These are phyloP conservation scores for Roridomyces roridus DNA, from an alignment of 768 basidiomycete species.

Conservation along the genomic window DNA sequence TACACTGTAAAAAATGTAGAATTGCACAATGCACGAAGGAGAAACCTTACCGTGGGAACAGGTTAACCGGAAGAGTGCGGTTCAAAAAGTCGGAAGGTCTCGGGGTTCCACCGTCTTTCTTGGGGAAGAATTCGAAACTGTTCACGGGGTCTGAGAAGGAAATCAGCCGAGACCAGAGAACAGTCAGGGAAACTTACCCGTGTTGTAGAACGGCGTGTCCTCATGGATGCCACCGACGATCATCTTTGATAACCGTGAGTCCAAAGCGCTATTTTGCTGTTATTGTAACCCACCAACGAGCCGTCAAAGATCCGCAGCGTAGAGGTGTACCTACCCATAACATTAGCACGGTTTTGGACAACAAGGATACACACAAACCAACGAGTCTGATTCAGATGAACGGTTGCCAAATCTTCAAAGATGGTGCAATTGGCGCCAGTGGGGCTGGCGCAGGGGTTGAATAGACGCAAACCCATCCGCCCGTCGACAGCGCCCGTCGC, in stretches of 20 bases:
- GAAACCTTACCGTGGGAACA: constrained; percentile 47
- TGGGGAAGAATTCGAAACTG: constrained; percentile 38
- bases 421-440: constrained; percentile 32
- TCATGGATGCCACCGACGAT: constrained; percentile 36
- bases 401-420: constrained; percentile 31
- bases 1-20: neutral
- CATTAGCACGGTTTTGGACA: no score
- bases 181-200: neutral
- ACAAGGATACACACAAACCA: constrained; percentile 31
- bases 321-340: neutral
- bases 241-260: constrained; percentile 27
- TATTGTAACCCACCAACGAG: constrained; percentile 27
- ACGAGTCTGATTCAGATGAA: constrained; percentile 30
- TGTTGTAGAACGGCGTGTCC: constrained; percentile 33
- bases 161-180: no score
- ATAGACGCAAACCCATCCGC: constrained; percentile 32
- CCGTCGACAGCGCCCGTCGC: constrained; percentile 1
- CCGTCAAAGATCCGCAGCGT: constrained; percentile 35
- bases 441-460: constrained; percentile 33
- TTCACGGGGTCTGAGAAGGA: constrained; percentile 36
- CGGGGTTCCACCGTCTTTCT: constrained; percentile 34
- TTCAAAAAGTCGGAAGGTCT: constrained; percentile 43
- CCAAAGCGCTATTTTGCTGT: constrained; percentile 7
- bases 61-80: constrained; percentile 58
- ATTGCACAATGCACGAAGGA: neutral